Evolutionary conservation across 2,329 filamentous ascomycete species (phyloP), one percentile per base, ranked within the genome.

Genomic region (Eutypella sp.): DNA sequence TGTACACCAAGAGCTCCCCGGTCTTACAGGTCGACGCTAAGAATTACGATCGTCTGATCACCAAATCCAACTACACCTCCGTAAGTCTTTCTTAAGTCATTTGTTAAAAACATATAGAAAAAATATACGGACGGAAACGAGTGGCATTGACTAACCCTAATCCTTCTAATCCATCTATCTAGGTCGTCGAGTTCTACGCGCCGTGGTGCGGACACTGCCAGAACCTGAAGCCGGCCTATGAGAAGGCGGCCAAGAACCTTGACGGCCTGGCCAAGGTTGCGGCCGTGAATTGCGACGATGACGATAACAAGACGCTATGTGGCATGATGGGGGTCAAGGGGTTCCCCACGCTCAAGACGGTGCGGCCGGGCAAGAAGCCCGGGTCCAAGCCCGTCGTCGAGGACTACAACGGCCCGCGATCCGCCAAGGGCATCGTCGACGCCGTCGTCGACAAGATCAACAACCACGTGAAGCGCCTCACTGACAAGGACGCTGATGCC

Each of bases 181-280:
- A 83, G 77, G 77, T 82, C 39, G 70, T 82, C 64, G 89, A 91
- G 70, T 97, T 97, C 77, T 97, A 96, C 62, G 92, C 92, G 8
- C 92, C 92, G 20, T 97, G 92, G 92, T 97, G 93, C 61, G 93
- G 92, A 36, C 93, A 97, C 71, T 99, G 93, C 73, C 80, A 96
- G 70, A 96, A 87, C 70, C 85, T 99, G 60, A 91, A 96, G 71
- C 92, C 91, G 3, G 88, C 89, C 38, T 99, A 93, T 70, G 92
- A 97, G 68, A 96, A 96, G 68, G 91, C 85, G 2, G 93, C 93
- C 57, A 87, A 85, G 60, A 89, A 84, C 58, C 84, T 99, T 47
- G 81, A 86, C n/a, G 93, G 93, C 13, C 78, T 97, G 13, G 93
- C 90, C 58, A 95, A 96, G 60, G 92, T 99, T 36, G 93, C 89